phyloP scores from a whole-genome alignment of 768 basidiomycete species.

The Psilocybe tampanensis region DNA sequence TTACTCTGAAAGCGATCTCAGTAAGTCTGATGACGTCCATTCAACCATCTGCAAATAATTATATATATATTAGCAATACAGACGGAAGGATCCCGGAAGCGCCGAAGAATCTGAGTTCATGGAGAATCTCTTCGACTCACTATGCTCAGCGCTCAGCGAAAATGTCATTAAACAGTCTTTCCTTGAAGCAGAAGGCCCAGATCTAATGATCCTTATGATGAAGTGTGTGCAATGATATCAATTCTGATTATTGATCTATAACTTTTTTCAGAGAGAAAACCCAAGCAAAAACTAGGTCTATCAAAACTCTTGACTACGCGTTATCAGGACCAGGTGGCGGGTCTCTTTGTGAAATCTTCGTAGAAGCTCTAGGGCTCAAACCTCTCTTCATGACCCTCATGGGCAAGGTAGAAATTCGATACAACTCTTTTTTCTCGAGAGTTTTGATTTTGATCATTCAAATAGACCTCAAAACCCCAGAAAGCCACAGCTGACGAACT shows the following conservation, averaged over 20 bases:
- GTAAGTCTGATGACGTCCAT: constrained; percentile 48
- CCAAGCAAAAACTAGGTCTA: constrained; percentile 77
- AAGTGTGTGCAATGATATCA: constrained; percentile 65
- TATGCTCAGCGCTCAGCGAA: constrained; percentile 87
- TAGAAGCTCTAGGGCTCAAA: constrained; percentile 88
- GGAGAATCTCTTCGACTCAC: constrained; percentile 92
- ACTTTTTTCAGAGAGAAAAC: constrained; percentile 71
- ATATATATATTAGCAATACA: constrained; percentile 69
- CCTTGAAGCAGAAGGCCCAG: constrained; percentile 89
- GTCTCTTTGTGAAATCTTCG: constrained; percentile 77
- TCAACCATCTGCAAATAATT: constrained; percentile 1
- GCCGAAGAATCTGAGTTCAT: constrained; percentile 95
- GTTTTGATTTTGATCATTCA: background rate
- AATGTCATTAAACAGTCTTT: constrained; percentile 79
- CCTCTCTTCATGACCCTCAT: constrained; percentile 90
- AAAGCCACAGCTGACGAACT: constrained; percentile 48
- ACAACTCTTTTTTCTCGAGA: too few species aligned
- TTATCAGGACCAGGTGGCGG: constrained; percentile 78
- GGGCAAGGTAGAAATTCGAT: constrained; percentile 77
- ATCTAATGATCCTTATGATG: constrained; percentile 98
- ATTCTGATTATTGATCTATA: background rate
- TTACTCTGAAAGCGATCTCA: constrained; percentile 72
- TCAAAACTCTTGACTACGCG: constrained; percentile 91
- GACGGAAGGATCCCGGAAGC: constrained; percentile 80
- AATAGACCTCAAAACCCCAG: constrained; percentile 63